These are phyloP conservation scores for Mortierella claussenii DNA, from an alignment of 192 early-diverging fungal species.

Conservation along the genomic window DNA sequence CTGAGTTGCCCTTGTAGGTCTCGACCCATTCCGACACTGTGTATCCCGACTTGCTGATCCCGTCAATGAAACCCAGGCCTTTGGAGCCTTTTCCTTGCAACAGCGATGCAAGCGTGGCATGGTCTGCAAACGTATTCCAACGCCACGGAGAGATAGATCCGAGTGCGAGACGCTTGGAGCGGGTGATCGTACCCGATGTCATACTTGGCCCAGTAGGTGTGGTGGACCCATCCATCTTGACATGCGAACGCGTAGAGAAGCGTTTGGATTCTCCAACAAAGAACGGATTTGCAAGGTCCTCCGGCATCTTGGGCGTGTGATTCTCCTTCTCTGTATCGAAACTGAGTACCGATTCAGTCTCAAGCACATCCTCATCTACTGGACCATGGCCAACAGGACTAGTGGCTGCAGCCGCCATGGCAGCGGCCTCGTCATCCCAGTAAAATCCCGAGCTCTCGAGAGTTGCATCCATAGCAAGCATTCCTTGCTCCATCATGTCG, in stretches of 20 bases:
- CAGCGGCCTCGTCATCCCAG: too few relatives aligned
- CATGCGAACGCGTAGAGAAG: not conserved
- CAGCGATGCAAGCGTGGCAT: not conserved
- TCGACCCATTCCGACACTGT: conserved; percentile 31
- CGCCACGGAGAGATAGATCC: conserved; percentile 46
- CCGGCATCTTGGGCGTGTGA: conserved; percentile 20
- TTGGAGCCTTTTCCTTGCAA: conserved; percentile 5
- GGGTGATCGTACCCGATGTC: conserved; percentile 18
- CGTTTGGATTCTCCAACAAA: conserved; percentile 7
- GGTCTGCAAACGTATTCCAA: conserved; percentile 34
- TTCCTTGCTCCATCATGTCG: not conserved
- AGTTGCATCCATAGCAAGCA: too few relatives aligned
- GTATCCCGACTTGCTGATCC: not conserved
- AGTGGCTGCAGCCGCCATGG: too few relatives aligned
- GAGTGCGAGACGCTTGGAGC: conserved; percentile 26
- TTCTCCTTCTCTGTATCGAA: conserved; percentile 33
- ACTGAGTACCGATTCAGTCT: conserved; percentile 30
- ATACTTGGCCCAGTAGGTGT: conserved; percentile 16
- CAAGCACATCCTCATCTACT: conserved; percentile 24
- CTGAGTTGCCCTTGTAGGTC: too few relatives aligned
- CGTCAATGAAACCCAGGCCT: not conserved
- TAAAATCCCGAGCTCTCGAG: too few relatives aligned
- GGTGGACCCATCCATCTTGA: conserved; percentile 21
- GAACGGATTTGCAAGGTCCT: conserved; percentile 24
- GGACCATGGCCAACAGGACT: not conserved